These are phyloP conservation scores for Hypoxylon rickii DNA, from an alignment of 495 filamentous ascomycete species.

Conservation along the genomic window DNA sequence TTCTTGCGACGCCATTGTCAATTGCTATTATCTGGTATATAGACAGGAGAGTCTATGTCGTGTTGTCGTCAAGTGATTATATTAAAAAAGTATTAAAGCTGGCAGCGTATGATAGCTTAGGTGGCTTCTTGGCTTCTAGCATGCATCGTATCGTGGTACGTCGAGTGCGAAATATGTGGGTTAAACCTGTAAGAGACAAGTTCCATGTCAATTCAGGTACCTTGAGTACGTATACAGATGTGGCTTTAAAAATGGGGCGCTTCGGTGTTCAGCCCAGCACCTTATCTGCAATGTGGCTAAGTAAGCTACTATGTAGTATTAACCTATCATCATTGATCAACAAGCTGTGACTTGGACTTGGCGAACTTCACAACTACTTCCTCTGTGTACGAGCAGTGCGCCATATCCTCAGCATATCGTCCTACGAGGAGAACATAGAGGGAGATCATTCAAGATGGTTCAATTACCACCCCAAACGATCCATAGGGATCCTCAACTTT, in stretches of 20 bases:
- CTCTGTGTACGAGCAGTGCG: neutral
- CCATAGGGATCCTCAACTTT: constrained; percentile 97
- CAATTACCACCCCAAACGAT: constrained; percentile 90
- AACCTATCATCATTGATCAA: too few species aligned
- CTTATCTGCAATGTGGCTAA: constrained; percentile 15
- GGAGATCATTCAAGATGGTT: constrained; percentile 78
- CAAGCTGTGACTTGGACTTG: neutral
- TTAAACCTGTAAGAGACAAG: neutral
- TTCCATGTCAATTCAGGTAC: neutral
- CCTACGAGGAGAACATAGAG: too few species aligned
- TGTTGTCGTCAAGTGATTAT: too few species aligned
- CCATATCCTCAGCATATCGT: too few species aligned
- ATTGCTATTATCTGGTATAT: neutral
- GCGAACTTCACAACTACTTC: constrained; percentile 6
- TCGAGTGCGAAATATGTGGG: too few species aligned
- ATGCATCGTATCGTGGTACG: too few species aligned
- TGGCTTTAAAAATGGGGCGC: constrained; percentile 26
- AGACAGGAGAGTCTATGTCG: too few species aligned
- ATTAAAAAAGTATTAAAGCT: neutral
- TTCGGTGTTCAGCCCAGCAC: constrained; percentile 28
- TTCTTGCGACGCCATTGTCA: constrained; percentile 53
- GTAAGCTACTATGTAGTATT: constrained; percentile 6
- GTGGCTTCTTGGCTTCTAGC: constrained; percentile 18
- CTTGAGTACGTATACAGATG: constrained; percentile 7
- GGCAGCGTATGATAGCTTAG: constrained; percentile 11